A percentile compares a stretch with the other conserved stretches of the same genome.
phyloP scores from a whole-genome alignment of 2,329 filamentous ascomycete genomes.

The Colletotrichum liriopes region DNA sequence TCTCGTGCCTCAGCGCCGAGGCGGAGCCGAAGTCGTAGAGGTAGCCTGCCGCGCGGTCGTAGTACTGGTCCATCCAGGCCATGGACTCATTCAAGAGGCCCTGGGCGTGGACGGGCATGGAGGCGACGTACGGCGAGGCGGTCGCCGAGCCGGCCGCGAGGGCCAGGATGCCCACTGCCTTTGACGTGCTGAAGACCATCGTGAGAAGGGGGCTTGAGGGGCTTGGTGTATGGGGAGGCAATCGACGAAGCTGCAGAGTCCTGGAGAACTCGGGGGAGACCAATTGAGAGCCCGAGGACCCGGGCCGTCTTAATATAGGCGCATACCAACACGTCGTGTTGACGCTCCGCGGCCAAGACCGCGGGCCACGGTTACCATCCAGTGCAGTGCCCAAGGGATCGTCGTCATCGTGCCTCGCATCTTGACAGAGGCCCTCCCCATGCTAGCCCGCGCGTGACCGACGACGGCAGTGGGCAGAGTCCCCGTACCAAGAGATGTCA shows the following conservation, averaged over 20 bases:
- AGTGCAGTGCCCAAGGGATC: constrained; percentile 6
- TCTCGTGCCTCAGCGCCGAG: constrained; percentile 68
- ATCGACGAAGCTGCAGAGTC: constrained; percentile 1
- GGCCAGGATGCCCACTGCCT: constrained; percentile 32
- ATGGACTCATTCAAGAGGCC: constrained; percentile 66
- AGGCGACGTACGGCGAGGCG: constrained; percentile 41
- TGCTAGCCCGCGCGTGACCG: constrained; percentile 21
- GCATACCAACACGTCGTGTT: background rate
- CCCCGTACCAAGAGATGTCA: constrained; percentile 15
- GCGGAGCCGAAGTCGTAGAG: constrained; percentile 64
- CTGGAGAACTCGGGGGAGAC: background rate
- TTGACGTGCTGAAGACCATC: constrained; percentile 31
- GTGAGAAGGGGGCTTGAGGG: constrained; percentile 1
- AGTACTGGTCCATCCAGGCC: constrained; percentile 69
- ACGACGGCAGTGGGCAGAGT: constrained; percentile 1
- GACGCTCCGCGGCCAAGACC: constrained; percentile 23
- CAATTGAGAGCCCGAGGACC: background rate
- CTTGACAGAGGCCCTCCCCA: background rate
- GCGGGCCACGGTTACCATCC: background rate
- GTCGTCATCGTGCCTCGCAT: constrained; percentile 26
- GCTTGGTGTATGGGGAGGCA: background rate
- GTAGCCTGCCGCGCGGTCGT: constrained; percentile 67
- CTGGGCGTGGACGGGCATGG: constrained; percentile 51
- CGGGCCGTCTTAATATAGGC: constrained; percentile 23
- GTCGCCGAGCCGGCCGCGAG: constrained; percentile 26